A percentile compares a stretch with the other conserved stretches of the same genome.
Evolutionary conservation across 116 monocot species (phyloP).

Genomic region (Trichopus zeylanicus): DNA sequence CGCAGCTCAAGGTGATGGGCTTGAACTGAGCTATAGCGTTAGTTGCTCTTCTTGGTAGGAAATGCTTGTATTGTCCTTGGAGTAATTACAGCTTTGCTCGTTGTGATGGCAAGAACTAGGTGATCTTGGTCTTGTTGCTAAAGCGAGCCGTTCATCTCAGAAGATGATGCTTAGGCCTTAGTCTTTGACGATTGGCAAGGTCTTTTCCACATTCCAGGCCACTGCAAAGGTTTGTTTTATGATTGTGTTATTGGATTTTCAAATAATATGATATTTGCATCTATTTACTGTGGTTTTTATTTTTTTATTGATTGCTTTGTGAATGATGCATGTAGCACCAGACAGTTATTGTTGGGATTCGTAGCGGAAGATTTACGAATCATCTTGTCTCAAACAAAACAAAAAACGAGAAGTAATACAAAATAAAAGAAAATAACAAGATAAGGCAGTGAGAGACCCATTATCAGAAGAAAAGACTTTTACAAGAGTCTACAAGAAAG

Average conservation of each 20-base stretch:
- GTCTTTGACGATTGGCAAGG: slow-evolving; percentile 67
- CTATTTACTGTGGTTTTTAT: neutral
- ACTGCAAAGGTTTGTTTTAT: slow-evolving; percentile 71
- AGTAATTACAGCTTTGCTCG: neutral
- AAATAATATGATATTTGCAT: neutral
- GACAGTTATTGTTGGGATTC: no score
- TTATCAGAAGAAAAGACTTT: no score
- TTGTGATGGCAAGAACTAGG: slow-evolving; percentile 63
- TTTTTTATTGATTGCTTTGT: neutral
- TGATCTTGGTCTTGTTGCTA: slow-evolving; percentile 90
- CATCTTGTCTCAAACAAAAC: no score
- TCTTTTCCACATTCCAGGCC: slow-evolving; percentile 75
- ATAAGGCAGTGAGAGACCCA: no score
- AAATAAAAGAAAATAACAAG: no score
- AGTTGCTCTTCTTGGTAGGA: neutral
- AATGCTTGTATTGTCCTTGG: neutral
- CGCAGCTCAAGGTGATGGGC: slow-evolving; percentile 55
- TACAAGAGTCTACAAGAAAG: no score
- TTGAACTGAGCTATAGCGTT: no score
- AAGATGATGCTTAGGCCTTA: slow-evolving; percentile 72
- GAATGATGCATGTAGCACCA: neutral
- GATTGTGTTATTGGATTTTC: neutral
- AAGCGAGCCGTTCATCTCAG: slow-evolving; percentile 78
- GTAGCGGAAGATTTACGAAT: no score
- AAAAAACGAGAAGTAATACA: no score